Base-by-base conservation (phyloP, 352 stramenopile species). In the Achlya hypogyna region DNA sequence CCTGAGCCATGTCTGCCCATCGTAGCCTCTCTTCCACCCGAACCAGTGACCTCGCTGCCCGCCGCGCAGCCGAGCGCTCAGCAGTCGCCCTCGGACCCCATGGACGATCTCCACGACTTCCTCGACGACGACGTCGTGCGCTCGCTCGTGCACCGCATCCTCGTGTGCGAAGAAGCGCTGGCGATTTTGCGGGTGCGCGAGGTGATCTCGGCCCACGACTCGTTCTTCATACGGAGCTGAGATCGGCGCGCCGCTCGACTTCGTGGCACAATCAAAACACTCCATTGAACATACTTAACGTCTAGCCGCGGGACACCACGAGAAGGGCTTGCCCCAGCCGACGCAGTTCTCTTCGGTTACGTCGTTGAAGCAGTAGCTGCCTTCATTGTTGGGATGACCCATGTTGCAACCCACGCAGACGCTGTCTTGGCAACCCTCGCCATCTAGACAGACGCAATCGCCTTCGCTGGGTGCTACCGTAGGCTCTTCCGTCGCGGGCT, bases 121-220 rank as follows among this genome's bases (percentile, higher is more conserved):
- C 45, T 66, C 27, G 28, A 58, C 25, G 59, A 66, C 34, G 59
- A 66, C 34, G 25, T 66, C 4, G 59, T 54, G 4, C 59, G 59
- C 8, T 29, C 43, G 23, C 59, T 66, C n/a, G 59, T 66, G 20
- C 59, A 66, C 18, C 59, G 59, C 16, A 60, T 66, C 34, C 29
- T 66, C 22, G 28, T 66, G 27, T 66, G 59, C 28, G 59, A 66
- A 58, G 59, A 66, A 58, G 59, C 59, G n/a, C 59, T 66, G 4
- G 59, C 59, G 8, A 66, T 66, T 22, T 16, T 66, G 8, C 29
- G 38, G 16, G 59, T 40, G 5, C 34, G 59, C 27, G 20, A 63
- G 6, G 47, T 58, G n/a, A 29, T 66, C n/a, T 16, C 14, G 25
- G 4, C 20, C 14, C 31, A 56, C 31, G 49, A n/a, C n/a, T n/a